Evolutionary conservation across 257 asterid species (phyloP).

Genomic region (Fraxinus anomala): DNA sequence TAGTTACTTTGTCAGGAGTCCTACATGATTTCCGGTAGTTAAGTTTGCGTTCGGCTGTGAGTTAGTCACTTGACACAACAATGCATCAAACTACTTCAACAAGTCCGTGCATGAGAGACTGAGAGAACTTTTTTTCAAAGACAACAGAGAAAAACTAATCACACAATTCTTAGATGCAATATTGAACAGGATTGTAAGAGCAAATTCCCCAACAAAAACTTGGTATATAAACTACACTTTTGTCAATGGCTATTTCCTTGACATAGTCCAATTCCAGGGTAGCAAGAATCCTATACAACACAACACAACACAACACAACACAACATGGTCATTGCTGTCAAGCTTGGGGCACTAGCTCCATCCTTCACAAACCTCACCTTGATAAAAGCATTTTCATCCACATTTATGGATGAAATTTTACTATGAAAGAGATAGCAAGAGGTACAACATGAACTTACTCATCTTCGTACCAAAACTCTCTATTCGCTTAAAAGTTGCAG

Average conservation of each 20-base stretch:
- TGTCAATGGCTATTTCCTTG: background rate
- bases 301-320: background rate
- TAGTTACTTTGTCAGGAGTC: too few species aligned
- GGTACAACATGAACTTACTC: background rate
- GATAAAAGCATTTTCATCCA: slow-evolving; percentile 13
- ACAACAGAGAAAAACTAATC: too few species aligned
- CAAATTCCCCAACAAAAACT: too few species aligned
- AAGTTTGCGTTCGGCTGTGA: too few species aligned
- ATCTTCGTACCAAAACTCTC: background rate
- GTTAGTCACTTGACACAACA: too few species aligned
- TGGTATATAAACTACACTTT: background rate
- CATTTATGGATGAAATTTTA: slow-evolving; percentile 7
- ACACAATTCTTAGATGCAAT: too few species aligned
- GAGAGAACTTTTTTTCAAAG: too few species aligned
- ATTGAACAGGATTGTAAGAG: too few species aligned
- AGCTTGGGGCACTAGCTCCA: background rate
- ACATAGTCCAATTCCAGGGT: background rate
- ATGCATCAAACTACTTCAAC: too few species aligned
- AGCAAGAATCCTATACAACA: slow-evolving; percentile 1
- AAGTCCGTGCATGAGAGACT: too few species aligned
- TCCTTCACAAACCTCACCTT: slow-evolving; percentile 18
- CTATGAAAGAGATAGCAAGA: slow-evolving; percentile 18
- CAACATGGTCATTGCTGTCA: background rate
- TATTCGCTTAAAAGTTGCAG: slow-evolving; percentile 48
- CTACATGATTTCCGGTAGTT: too few species aligned